Base-by-base conservation (phyloP, 1,139 yeast genomes). In the Geotrichum macrosporum region DNA sequence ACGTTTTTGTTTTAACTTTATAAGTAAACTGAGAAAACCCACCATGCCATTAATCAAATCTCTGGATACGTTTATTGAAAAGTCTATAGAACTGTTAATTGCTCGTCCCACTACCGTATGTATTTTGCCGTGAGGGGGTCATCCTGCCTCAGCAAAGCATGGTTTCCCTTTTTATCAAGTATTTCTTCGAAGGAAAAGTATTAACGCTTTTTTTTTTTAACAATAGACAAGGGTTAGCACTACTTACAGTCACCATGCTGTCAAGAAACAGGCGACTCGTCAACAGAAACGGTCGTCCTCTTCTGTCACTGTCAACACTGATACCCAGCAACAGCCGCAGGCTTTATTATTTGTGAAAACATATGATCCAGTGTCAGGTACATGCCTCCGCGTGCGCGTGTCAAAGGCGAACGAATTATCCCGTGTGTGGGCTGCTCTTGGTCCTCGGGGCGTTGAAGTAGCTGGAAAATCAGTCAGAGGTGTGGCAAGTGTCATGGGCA, bases 381-480 rank as follows among this genome's bases (percentile, higher is more conserved):
- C 80, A 38, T 75, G 84, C 49, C 76, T 84, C 63, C 75, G 75
- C 55, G 77, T 74, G 59, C 73, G 73, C 50, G 80, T 95, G 0
- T 68, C 70, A 53, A 82, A 82, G 57, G 67, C 75, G 41, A 88
- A 88, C 64, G 96, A 88, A 62, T 75, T 89, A 35, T 81, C 92
- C 15, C 76, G 92, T 57, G 64, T 89, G 27, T 68, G 87, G 62
- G 78, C 86, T 33, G 87, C 89, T n/a, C 62, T 88, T 44, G 96
- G 96, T 0, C 96, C 96, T 3, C 74, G 77, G 52, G 92, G 94
- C 2, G 84, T 84, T n/a, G 60, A 57, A 30, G 52, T 44, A 26
- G 48, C 13, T 9, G 31, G 26, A 46, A 47, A 34, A 19, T 39
- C 47, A 34, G 48, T 46, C 9, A 46, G 49, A 36, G 51, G 48